A percentile compares a stretch with the other conserved stretches of the same genome.
These are phyloP conservation scores for Talaromyces sp. DNA, from an alignment of 2,329 filamentous ascomycete genomes.

Conservation along the genomic window DNA sequence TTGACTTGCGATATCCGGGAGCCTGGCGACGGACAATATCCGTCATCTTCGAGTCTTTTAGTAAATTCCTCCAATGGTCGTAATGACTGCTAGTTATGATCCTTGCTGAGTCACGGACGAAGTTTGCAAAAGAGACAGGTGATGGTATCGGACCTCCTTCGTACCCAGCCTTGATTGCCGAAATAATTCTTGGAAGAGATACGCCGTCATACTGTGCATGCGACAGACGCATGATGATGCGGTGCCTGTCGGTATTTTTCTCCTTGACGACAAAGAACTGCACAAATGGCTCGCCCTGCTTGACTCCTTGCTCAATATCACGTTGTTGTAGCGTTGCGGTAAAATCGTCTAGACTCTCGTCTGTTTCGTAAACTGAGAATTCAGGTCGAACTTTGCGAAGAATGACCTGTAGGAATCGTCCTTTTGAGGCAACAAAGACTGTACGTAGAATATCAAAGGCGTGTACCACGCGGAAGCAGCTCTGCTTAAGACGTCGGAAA, in stretches of 20 bases:
- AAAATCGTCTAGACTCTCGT: conserved; percentile 47
- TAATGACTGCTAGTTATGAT: conserved; percentile 45
- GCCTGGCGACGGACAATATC: conserved; percentile 29
- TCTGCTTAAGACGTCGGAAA: conserved; percentile 42
- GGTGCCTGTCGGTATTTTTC: conserved; percentile 36
- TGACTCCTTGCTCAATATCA: conserved; percentile 53
- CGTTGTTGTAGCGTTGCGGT: conserved; percentile 50
- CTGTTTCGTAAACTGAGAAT: conserved; percentile 50
- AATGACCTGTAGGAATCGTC: conserved; percentile 53
- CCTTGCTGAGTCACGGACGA: conserved; percentile 37
- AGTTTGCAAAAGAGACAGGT: conserved; percentile 42
- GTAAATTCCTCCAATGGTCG: conserved; percentile 57
- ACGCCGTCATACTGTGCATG: conserved; percentile 68
- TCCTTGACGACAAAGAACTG: conserved; percentile 54
- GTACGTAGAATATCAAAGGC: conserved; percentile 62
- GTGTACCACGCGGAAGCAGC: conserved; percentile 48
- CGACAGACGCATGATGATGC: conserved; percentile 57
- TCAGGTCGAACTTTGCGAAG: conserved; percentile 50
- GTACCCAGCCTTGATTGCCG: conserved; percentile 55
- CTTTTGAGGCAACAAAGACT: conserved; percentile 54
- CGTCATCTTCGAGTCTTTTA: conserved; percentile 51
- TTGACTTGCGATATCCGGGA: conserved; percentile 30
- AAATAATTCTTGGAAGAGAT: conserved; percentile 58
- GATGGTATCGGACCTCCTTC: conserved; percentile 34
- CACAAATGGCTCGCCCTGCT: conserved; percentile 56